phyloP scores from a whole-genome alignment of 176 grass and related monocot genomes.

The Oryza meridionalis region DNA sequence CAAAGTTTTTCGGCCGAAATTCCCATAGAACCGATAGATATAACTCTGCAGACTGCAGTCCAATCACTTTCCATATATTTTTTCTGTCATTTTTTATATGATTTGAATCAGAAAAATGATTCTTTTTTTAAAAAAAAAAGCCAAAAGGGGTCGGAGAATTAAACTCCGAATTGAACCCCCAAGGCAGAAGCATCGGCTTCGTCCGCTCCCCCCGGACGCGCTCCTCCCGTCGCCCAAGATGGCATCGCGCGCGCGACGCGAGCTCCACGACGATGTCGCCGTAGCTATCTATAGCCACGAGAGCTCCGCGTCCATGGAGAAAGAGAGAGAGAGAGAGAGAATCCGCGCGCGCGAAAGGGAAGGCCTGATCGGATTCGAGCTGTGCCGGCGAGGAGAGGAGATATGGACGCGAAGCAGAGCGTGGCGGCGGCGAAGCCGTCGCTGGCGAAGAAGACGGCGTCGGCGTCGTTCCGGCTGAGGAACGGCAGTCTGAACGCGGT shows the following conservation, averaged over 20 bases:
- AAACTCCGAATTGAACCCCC: too few species aligned
- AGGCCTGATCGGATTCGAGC: too few species aligned
- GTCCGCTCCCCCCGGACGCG: conserved; percentile 12
- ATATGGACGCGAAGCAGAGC: conserved; percentile 1
- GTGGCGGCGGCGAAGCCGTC: conserved; percentile 6
- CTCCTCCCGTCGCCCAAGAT: not conserved
- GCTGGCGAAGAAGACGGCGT: not conserved
- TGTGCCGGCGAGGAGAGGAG: not conserved
- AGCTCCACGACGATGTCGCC: not conserved
- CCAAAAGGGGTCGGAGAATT: too few species aligned
- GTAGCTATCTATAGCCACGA: not conserved
- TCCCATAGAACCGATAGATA: too few species aligned
- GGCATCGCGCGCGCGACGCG: not conserved
- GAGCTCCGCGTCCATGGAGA: not conserved
- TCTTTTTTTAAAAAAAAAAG: not conserved
- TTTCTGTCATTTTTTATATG: too few species aligned
- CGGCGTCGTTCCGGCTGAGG: conserved; percentile 46
- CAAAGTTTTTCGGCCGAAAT: too few species aligned
- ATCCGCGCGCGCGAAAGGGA: conserved; percentile 12
- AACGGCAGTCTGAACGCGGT: conserved; percentile 50
- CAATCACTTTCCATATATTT: too few species aligned
- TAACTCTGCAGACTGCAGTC: too few species aligned
- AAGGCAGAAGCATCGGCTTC: not conserved
- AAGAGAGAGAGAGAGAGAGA: not conserved
- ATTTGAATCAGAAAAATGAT: not conserved